Base-by-base conservation (phyloP, 164 flowering plant species). In the Tetracentron sinense region DNA sequence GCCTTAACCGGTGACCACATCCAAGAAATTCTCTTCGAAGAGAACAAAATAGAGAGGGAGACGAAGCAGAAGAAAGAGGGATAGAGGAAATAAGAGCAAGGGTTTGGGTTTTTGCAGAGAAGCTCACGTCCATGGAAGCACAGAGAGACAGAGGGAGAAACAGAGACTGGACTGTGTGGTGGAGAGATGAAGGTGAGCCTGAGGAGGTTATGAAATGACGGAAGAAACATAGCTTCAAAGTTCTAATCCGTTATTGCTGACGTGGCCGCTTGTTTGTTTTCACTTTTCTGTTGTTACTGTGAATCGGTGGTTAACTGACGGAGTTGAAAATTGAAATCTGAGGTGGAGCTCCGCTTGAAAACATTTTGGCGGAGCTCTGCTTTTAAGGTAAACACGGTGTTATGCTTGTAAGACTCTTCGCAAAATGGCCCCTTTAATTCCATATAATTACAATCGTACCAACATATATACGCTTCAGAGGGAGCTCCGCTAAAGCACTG, bases 71-170 rank as follows among this genome's bases (percentile, higher is more conserved):
- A 6, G 27, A 42, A 35, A 50, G 61, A 3, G 76, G 47, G 51
- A 73, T 1, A 55, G 51, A 65, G 0, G 85, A 68, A 27, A 69
- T 46, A 27, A 75, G 56, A 25, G 75, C 61, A 1, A 74, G 62
- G 6, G 74, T 33, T 53, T 74, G 80, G 1, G 82, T 47, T 51
- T 75, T 72, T 0, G 81, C 28, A 29, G 88, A 74, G 76, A 82
- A 75, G 64, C 48, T 65, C 12, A 70, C 65, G 0, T 85, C 88
- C 89, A 85, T 84, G 44, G 73, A 66, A 56, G 42, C 51, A 26
- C 44, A 56, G 59, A 56, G 61, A 66, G 64, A 29, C 47, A 62
- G 58, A 23, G 50, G 58, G 17, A 22, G 30, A 35, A 48, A 44
- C 57, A 55, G 63, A 31, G 74, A 26, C 42, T 33, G 54, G 50